Conservation (phyloP, 2,329 filamentous ascomycete species). For the Aspergillus sergii region DNA sequence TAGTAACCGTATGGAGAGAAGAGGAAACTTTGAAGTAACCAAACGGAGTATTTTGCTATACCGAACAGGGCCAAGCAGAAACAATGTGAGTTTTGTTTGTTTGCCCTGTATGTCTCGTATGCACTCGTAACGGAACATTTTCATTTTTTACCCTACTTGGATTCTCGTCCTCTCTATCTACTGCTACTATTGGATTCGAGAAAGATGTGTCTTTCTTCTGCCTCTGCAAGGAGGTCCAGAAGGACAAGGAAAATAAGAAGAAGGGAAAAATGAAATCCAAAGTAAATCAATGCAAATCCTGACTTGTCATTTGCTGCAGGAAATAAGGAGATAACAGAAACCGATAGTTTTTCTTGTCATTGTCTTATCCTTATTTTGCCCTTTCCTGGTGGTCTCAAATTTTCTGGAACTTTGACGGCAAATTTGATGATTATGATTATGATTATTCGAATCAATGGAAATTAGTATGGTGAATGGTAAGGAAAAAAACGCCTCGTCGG, state of each 20-base stretch:
- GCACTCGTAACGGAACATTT: conserved; percentile 1
- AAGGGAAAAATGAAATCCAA: not conserved
- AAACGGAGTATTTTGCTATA: conserved; percentile 17
- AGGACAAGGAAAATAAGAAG: not conserved
- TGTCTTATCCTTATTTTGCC: conserved; percentile 11
- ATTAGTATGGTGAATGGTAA: not conserved
- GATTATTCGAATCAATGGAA: conserved; percentile 15
- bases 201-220: conserved; percentile 6
- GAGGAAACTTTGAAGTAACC: conserved; percentile 1
- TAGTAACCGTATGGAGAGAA: not conserved
- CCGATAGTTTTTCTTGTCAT: conserved; percentile 10
- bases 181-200: not conserved
- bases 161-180: not conserved
- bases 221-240: conserved; percentile 14
- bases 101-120: conserved; percentile 15
- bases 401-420: conserved; percentile 4
- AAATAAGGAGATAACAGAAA: conserved; percentile 3
- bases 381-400: not conserved
- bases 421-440: conserved; percentile 11
- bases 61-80: conserved; percentile 3
- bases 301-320: not conserved
- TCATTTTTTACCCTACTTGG: not conserved
- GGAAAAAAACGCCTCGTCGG: conserved; percentile 12
- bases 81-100: conserved; percentile 14
- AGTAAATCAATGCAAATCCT: not conserved